Conservation (phyloP, 73 alveolate genomes). For the Symbiodinium pilosum region DNA sequence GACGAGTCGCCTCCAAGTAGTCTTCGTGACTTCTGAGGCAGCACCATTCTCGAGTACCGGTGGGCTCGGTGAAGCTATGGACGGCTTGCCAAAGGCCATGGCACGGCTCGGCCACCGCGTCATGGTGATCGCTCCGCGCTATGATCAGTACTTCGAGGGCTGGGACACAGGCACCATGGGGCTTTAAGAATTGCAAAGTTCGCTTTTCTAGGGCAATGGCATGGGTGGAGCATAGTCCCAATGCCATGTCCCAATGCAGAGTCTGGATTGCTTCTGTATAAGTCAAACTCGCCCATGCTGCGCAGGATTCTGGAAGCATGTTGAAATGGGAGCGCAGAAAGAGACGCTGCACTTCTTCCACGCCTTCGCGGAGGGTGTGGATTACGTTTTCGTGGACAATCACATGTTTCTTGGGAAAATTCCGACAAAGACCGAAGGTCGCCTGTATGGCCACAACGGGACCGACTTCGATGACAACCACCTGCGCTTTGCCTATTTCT, state of each 20-base stretch:
- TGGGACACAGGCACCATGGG: conserved; percentile 16
- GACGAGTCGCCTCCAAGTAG: neutral
- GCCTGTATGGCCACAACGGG: neutral
- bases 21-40: conserved; percentile 15
- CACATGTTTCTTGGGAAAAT: neutral
- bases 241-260: too few species aligned
- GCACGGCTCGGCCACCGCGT: conserved; percentile 27
- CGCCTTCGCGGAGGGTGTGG: neutral
- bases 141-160: conserved; percentile 27
- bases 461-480: conserved; percentile 5
- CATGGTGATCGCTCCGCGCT: conserved; percentile 37
- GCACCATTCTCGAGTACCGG: conserved; percentile 21
- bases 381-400: conserved; percentile 12
- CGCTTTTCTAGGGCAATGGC: too few species aligned
- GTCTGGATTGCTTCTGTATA: too few species aligned
- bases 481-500: neutral
- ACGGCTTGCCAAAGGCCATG: conserved; percentile 34
- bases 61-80: conserved; percentile 23
- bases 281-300: too few species aligned
- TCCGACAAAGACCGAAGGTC: neutral
- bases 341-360: conserved; percentile 6
- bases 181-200: too few species aligned
- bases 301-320: neutral
- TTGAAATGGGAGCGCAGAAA: neutral
- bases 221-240: too few species aligned